These are phyloP conservation scores for Pestalotiopsis sp. DNA, from an alignment of 2,329 filamentous ascomycete genomes.

Conservation along the genomic window DNA sequence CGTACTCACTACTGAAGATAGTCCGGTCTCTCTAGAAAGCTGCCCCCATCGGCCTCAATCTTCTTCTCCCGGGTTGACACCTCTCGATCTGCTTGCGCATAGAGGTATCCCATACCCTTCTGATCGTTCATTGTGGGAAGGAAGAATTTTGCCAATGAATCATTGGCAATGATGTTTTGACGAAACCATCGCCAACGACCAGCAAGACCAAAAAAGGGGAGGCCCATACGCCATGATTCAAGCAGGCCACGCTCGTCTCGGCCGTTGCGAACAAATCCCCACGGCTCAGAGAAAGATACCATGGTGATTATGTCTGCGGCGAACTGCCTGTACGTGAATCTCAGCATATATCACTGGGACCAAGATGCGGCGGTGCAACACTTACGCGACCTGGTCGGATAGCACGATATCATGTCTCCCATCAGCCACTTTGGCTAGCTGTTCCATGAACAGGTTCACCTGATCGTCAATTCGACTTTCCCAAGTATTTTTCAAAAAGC, in stretches of 20 bases:
- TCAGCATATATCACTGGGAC: neutral
- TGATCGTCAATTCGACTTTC: slow-evolving; percentile 36
- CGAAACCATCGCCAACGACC: slow-evolving; percentile 35
- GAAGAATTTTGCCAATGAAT: slow-evolving; percentile 20
- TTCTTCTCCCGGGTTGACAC: slow-evolving; percentile 26
- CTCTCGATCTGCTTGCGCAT: slow-evolving; percentile 34
- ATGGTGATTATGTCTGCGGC: slow-evolving; percentile 42
- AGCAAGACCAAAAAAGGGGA: slow-evolving; percentile 39
- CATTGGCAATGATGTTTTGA: slow-evolving; percentile 28
- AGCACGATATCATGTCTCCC: slow-evolving; percentile 27
- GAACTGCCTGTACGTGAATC: slow-evolving; percentile 28
- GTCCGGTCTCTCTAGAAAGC: slow-evolving; percentile 24
- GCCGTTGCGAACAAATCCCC: slow-evolving; percentile 38
- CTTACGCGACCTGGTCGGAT: slow-evolving; percentile 34
- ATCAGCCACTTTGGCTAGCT: slow-evolving; percentile 30
- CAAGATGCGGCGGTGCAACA: neutral
- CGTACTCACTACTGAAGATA: slow-evolving; percentile 33
- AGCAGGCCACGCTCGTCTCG: slow-evolving; percentile 38
- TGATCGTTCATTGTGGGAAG: slow-evolving; percentile 30
- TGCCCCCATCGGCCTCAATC: slow-evolving; percentile 15
- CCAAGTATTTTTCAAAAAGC: slow-evolving; percentile 38
- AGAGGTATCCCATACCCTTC: slow-evolving; percentile 37
- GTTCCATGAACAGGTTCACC: slow-evolving; percentile 31
- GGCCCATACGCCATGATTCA: slow-evolving; percentile 34
- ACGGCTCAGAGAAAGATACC: slow-evolving; percentile 36